phyloP scores from a whole-genome alignment of 2,329 filamentous ascomycete genomes.

The Sporothrix inflata region DNA sequence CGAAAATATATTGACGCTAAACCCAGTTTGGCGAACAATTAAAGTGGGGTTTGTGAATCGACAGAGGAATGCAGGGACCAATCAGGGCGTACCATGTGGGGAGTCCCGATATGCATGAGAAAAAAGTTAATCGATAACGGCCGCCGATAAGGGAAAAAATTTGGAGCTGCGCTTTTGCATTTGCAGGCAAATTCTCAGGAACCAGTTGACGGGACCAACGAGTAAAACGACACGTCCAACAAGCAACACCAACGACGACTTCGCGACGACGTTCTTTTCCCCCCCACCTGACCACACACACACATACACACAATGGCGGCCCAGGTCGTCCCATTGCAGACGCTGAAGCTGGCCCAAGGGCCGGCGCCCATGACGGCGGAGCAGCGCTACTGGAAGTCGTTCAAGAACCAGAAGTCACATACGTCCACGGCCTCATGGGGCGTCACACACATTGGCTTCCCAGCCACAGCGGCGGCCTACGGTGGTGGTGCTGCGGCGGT shows the following conservation, averaged over 20 bases:
- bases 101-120: neutral
- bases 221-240: neutral
- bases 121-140: conserved; percentile 23
- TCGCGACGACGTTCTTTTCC: neutral
- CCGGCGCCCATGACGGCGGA: conserved; percentile 85
- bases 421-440: conserved; percentile 89
- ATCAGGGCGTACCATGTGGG: neutral
- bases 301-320: conserved; percentile 69
- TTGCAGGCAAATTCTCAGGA: conserved; percentile 13
- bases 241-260: neutral
- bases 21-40: neutral
- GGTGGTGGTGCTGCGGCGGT: conserved; percentile 40
- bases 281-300: neutral
- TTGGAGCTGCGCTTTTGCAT: conserved; percentile 20
- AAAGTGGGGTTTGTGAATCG: neutral
- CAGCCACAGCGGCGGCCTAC: conserved; percentile 48
- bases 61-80: neutral
- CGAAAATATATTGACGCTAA: neutral
- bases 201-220: neutral
- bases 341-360: conserved; percentile 80
- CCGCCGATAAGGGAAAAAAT: conserved; percentile 26
- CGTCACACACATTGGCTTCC: conserved; percentile 86
- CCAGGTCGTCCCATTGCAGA: conserved; percentile 77
- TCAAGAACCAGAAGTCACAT: conserved; percentile 87
- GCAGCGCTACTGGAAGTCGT: conserved; percentile 94